Evolutionary conservation across 1,284 basidiomycete genomes (phyloP).

Genomic region (Cryptococcus hybrid): DNA sequence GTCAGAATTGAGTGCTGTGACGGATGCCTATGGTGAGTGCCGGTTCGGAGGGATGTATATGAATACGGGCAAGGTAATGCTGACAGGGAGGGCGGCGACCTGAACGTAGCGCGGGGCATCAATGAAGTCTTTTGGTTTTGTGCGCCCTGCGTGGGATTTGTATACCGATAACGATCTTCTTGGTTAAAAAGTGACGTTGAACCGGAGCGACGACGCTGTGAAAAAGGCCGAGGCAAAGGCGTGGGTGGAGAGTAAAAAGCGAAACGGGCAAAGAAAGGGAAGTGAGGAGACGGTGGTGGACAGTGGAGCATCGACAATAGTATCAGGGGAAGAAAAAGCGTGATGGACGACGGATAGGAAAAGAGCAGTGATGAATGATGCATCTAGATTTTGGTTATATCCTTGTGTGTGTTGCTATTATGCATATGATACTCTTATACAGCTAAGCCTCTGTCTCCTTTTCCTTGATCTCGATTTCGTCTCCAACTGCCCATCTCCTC

Average conservation of each 20-base stretch:
- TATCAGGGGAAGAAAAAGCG: conserved; percentile 14
- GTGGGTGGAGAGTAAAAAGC: conserved; percentile 37
- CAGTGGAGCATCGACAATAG: conserved; percentile 3
- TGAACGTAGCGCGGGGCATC: conserved; percentile 35
- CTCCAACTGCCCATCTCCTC: conserved; percentile 44
- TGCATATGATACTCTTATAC: not conserved
- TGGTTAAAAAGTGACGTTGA: conserved; percentile 38
- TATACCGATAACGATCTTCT: conserved; percentile 33
- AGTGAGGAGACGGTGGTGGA: not conserved
- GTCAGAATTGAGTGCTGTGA: conserved; percentile 18
- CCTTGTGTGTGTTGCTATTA: not conserved
- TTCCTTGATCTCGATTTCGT: conserved; percentile 19
- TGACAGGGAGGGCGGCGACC: not conserved
- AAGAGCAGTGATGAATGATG: not conserved
- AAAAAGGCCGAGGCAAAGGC: conserved; percentile 45
- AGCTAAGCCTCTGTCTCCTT: not conserved
- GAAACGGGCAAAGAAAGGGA: conserved; percentile 8
- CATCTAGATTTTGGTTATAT: not conserved
- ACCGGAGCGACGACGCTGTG: conserved; percentile 38
- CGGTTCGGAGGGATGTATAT: not conserved
- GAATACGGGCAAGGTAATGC: not conserved
- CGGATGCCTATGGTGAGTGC: conserved; percentile 38
- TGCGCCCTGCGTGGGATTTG: conserved; percentile 37
- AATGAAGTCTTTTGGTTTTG: conserved; percentile 39
- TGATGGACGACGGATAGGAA: not conserved